Evolutionary conservation across 176 grass and related monocot genomes (phyloP).

Genomic region (Areca catechu): DNA sequence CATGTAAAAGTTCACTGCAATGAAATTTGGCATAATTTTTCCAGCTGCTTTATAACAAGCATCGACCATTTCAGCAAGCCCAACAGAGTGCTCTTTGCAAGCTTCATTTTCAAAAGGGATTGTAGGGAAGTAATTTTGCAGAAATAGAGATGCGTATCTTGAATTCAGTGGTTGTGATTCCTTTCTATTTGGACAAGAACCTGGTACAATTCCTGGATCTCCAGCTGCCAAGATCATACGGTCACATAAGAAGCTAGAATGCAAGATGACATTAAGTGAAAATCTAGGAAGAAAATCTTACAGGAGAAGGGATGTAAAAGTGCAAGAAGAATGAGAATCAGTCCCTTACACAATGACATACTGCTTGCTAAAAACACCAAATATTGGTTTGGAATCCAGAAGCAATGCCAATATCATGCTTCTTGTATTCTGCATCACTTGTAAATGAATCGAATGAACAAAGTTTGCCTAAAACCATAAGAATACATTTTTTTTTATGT

Average conservation of each 20-base stretch:
- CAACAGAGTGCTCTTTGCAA: constrained; percentile 86
- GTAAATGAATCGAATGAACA: too few species aligned
- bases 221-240: constrained; percentile 54
- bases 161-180: constrained; percentile 85
- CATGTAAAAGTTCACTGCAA: constrained; percentile 98
- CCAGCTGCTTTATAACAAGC: constrained; percentile 78
- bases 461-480: too few species aligned
- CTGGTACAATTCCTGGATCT: constrained; percentile 71
- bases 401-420: too few species aligned
- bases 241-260: background rate
- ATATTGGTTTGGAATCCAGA: too few species aligned
- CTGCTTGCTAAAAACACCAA: too few species aligned
- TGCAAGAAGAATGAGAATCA: too few species aligned
- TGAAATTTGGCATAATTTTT: constrained; percentile 81
- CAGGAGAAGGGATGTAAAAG: too few species aligned
- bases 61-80: constrained; percentile 78
- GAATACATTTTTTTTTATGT: too few species aligned
- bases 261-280: background rate
- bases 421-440: too few species aligned
- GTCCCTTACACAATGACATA: too few species aligned
- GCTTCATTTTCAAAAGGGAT: constrained; percentile 75
- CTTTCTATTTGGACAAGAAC: constrained; percentile 84
- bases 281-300: too few species aligned
- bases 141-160: constrained; percentile 68
- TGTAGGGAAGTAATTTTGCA: constrained; percentile 91